Conservation (phyloP, 768 basidiomycete species). For the Boletellus ananas region DNA sequence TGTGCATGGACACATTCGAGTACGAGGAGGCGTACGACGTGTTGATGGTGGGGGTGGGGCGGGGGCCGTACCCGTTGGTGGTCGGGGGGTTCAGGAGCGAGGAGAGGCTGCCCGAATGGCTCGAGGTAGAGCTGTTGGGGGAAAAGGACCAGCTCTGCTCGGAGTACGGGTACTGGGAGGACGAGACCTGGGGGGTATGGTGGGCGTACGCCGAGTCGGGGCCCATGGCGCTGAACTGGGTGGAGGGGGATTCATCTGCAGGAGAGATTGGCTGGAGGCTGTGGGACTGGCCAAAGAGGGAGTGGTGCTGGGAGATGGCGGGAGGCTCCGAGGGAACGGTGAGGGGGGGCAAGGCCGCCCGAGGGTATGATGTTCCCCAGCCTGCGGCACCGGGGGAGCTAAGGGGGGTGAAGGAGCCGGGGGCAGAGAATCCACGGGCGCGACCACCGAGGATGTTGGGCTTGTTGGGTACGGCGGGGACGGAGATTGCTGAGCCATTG, state of each 20-base stretch:
- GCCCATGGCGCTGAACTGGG: slow-evolving; percentile 41
- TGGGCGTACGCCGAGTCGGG: slow-evolving; percentile 28
- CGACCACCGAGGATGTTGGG: slow-evolving; percentile 44
- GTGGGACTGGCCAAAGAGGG: slow-evolving; percentile 56
- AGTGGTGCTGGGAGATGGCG: slow-evolving; percentile 52
- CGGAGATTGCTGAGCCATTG: no score
- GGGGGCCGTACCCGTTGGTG: slow-evolving; percentile 38
- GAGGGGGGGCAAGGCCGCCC: slow-evolving; percentile 71
- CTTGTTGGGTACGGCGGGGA: slow-evolving; percentile 41
- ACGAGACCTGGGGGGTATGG: slow-evolving; percentile 36
- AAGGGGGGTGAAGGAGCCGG: slow-evolving; percentile 74
- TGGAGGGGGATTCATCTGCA: slow-evolving; percentile 63
- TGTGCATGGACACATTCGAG: slow-evolving; percentile 64
- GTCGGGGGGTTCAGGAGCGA: slow-evolving; percentile 71
- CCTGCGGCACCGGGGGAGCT: slow-evolving; percentile 52
- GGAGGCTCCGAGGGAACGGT: slow-evolving; percentile 77
- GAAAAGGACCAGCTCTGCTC: slow-evolving; percentile 57
- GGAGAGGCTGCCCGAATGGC: slow-evolving; percentile 70
- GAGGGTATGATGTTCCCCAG: slow-evolving; percentile 59
- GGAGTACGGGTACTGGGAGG: slow-evolving; percentile 59
- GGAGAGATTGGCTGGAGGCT: slow-evolving; percentile 66
- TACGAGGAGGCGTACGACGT: slow-evolving; percentile 67
- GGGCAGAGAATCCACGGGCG: slow-evolving; percentile 78
- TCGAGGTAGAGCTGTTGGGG: slow-evolving; percentile 51
- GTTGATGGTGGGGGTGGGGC: slow-evolving; percentile 67